Evolutionary conservation across 2,329 filamentous ascomycete species (phyloP).

Genomic region (Pestalotiopsis sp.): DNA sequence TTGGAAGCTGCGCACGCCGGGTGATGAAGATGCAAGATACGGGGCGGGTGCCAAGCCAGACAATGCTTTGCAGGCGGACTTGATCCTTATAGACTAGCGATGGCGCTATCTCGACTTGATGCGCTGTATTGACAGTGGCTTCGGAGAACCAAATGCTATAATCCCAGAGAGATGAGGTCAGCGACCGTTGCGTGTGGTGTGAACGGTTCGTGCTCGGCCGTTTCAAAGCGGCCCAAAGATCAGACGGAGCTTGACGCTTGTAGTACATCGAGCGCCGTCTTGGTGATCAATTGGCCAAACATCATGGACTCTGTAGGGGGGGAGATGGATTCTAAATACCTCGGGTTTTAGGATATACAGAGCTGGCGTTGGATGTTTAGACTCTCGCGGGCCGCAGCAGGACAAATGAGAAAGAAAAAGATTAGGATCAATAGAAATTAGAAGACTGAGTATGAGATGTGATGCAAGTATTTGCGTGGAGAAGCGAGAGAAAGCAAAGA

Average conservation of each 20-base stretch:
- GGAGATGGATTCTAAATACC: background rate
- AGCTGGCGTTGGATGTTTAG: background rate
- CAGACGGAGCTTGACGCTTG: constrained; percentile 6
- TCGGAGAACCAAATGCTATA: background rate
- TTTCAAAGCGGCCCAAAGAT: constrained; percentile 8
- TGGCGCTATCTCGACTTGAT: background rate
- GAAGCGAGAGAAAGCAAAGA: background rate
- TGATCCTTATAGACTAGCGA: background rate
- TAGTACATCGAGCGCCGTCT: background rate
- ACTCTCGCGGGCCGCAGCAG: background rate
- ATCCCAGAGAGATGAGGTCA: background rate
- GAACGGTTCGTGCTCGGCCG: background rate
- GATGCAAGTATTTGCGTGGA: background rate
- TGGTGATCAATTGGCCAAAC: background rate
- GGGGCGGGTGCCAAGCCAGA: background rate
- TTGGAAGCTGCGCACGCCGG: constrained; percentile 7
- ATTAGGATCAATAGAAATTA: background rate
- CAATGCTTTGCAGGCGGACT: background rate
- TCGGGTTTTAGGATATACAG: background rate
- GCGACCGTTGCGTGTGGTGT: background rate
- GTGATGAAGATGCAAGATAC: constrained; percentile 4
- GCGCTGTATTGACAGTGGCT: background rate
- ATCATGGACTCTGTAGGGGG: background rate
- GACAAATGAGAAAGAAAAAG: background rate
- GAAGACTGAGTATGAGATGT: background rate